Evolutionary conservation across 352 stramenopile species (phyloP).

Genomic region (Phytophthora litchii): DNA sequence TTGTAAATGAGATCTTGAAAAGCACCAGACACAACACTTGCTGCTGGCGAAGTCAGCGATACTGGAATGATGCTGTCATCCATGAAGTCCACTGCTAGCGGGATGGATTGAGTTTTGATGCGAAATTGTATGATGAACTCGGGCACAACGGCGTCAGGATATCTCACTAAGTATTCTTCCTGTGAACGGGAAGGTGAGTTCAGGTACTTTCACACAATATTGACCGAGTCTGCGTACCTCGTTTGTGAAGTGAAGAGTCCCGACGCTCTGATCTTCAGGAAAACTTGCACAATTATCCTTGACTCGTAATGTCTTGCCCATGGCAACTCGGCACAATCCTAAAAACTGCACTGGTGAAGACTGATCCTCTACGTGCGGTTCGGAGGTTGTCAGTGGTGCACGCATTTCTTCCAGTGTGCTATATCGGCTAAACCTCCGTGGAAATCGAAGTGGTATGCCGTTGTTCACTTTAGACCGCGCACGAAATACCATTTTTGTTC

Average conservation of each 20-base stretch:
- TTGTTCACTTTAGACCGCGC: constrained; percentile 27
- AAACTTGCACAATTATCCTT: constrained; percentile 26
- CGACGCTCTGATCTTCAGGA: constrained; percentile 37
- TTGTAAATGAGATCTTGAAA: constrained; percentile 38
- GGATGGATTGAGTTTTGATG: not conserved
- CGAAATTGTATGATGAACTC: constrained; percentile 75
- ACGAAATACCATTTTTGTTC: constrained; percentile 25
- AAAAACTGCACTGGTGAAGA: constrained; percentile 44
- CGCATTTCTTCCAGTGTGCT: constrained; percentile 64
- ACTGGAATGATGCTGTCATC: constrained; percentile 13
- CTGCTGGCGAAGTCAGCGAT: not conserved
- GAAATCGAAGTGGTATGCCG: constrained; percentile 43
- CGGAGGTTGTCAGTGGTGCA: not conserved
- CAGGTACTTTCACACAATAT: too few relatives aligned
- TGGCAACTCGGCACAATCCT: constrained; percentile 71
- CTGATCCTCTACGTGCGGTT: constrained; percentile 2
- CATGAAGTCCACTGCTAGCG: constrained; percentile 6
- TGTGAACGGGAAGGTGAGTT: constrained; percentile 8
- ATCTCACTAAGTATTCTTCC: constrained; percentile 77
- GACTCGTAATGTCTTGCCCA: constrained; percentile 53
- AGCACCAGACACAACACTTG: constrained; percentile 4
- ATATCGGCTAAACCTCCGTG: constrained; percentile 69
- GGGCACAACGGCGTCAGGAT: constrained; percentile 65
- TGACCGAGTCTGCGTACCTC: constrained; percentile 43
- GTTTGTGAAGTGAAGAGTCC: constrained; percentile 45